phyloP scores from a whole-genome alignment of 495 filamentous ascomycete species.

The Neurospora sp. region DNA sequence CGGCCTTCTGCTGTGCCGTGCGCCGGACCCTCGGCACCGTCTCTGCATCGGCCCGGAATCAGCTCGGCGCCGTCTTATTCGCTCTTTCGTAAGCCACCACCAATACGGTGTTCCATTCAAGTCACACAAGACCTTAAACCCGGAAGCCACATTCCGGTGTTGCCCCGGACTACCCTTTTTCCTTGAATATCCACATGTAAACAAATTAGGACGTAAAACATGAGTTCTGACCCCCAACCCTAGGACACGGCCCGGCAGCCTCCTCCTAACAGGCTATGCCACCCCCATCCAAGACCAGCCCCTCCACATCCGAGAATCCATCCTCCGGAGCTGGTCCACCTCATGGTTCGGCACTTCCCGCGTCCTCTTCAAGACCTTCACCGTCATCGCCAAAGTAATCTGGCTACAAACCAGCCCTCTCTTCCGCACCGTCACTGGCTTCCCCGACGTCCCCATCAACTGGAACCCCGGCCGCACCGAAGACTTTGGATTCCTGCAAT shows the following conservation, averaged over 20 bases:
- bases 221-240: neutral
- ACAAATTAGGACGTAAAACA: neutral
- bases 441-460: constrained; percentile 49
- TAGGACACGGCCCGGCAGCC: constrained; percentile 60
- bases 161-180: neutral
- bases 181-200: neutral
- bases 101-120: neutral
- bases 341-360: constrained; percentile 52
- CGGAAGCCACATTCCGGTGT: neutral
- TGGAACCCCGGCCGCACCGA: constrained; percentile 45
- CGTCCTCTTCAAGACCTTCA: constrained; percentile 44
- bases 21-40: constrained; percentile 16
- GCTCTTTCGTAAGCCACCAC: constrained; percentile 16
- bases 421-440: constrained; percentile 48
- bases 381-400: constrained; percentile 41
- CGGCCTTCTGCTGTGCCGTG: constrained; percentile 11
- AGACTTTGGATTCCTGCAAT: constrained; percentile 43
- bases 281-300: constrained; percentile 55
- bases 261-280: constrained; percentile 55
- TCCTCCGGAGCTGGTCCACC: constrained; percentile 48
- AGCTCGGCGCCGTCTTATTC: constrained; percentile 19
- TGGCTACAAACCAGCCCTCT: constrained; percentile 54
- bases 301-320: constrained; percentile 46
- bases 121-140: neutral
- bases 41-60: constrained; percentile 13